phyloP scores from a whole-genome alignment of 1,139 yeast genomes.

The Petasospora fabianii region DNA sequence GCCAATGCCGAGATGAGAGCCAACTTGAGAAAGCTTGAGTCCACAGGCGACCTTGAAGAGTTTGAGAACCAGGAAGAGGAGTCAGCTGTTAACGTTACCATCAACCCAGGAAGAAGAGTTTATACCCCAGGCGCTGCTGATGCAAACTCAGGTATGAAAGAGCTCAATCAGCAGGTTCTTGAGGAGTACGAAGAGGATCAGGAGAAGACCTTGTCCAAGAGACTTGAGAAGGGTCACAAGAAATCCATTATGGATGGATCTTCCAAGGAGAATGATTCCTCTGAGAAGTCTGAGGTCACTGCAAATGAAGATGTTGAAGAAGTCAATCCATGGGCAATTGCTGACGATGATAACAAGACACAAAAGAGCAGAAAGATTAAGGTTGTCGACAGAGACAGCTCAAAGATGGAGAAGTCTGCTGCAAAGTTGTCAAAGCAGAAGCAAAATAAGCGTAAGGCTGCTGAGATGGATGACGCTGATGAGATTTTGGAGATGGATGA shows the following conservation, averaged over 20 bases:
- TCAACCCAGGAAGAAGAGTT: constrained; percentile 46
- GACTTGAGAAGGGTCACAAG: constrained; percentile 31
- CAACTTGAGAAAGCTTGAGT: constrained; percentile 43
- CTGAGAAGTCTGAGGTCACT: constrained; percentile 4
- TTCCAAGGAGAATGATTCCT: not conserved
- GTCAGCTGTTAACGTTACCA: constrained; percentile 11
- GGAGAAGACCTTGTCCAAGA: constrained; percentile 41
- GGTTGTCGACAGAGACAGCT: constrained; percentile 55
- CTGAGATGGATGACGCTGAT: constrained; percentile 32
- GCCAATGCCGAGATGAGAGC: constrained; percentile 53
- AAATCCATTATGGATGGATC: not conserved
- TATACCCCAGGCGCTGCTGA: constrained; percentile 68
- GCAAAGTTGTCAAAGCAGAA: constrained; percentile 45
- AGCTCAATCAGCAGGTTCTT: constrained; percentile 37
- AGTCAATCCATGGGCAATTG: constrained; percentile 67
- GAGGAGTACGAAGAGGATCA: constrained; percentile 58
- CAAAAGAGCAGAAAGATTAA: constrained; percentile 52
- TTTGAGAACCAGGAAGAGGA: constrained; percentile 39
- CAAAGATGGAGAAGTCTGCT: constrained; percentile 42
- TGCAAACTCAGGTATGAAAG: constrained; percentile 41
- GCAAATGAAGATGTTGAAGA: constrained; percentile 29
- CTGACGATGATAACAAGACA: constrained; percentile 34
- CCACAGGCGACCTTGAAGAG: constrained; percentile 40
- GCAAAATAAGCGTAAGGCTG: constrained; percentile 38
- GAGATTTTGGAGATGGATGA: constrained; percentile 47